phyloP scores from a whole-genome alignment of 768 basidiomycete species.

The Megacollybia marginata region DNA sequence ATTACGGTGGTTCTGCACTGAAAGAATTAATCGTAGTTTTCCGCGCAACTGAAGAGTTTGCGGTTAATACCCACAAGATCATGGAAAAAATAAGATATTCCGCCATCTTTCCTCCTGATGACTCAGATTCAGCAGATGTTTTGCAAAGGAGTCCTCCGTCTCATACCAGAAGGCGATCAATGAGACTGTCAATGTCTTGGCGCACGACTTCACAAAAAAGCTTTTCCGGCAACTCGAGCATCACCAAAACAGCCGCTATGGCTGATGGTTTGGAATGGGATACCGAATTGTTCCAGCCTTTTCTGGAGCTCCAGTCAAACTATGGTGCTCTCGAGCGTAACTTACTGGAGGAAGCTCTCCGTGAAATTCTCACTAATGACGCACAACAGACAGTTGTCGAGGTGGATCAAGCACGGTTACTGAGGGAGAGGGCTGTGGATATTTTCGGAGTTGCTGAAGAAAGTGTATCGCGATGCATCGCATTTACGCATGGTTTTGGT shows the following conservation, averaged over 20 bases:
- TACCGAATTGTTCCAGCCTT: constrained; percentile 87
- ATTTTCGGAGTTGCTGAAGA: constrained; percentile 77
- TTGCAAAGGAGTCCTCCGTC: constrained; percentile 13
- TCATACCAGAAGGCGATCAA: constrained; percentile 46
- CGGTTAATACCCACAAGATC: constrained; percentile 60
- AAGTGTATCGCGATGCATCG: constrained; percentile 62
- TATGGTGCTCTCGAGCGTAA: constrained; percentile 75
- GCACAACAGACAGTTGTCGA: constrained; percentile 29
- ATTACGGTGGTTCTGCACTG: constrained; percentile 57
- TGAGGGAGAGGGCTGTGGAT: constrained; percentile 71
- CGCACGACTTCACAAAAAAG: constrained; percentile 32
- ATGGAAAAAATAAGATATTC: constrained; percentile 63
- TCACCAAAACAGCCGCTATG: constrained; percentile 14
- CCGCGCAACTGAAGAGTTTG: constrained; percentile 79
- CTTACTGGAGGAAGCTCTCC: constrained; percentile 53
- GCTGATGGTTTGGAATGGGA: constrained; percentile 70
- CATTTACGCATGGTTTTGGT: constrained; percentile 89
- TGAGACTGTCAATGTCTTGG: constrained; percentile 61
- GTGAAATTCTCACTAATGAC: constrained; percentile 37
- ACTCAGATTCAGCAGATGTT: constrained; percentile 7
- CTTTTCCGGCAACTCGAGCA: constrained; percentile 15
- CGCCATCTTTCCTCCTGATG: constrained; percentile 12
- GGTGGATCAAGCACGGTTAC: constrained; percentile 49
- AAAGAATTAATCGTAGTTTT: constrained; percentile 65
- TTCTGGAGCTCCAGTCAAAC: constrained; percentile 83